Base-by-base conservation (phyloP, 129 eudicot genomes). In the Arctium minus region DNA sequence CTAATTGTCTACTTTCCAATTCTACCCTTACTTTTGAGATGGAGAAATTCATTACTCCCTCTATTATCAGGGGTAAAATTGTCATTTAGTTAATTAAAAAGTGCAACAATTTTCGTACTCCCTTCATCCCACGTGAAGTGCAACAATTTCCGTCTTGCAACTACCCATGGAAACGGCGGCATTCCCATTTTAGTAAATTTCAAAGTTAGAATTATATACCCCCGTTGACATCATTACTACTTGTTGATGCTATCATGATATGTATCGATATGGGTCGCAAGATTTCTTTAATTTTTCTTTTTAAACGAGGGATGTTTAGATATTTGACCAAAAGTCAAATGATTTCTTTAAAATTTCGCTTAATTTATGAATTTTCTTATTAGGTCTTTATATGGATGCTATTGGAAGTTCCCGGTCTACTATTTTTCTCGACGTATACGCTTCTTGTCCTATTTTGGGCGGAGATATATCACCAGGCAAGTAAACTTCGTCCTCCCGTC, bases 391-490 rank as follows among this genome's bases (percentile, higher is more conserved):
- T 85, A 6, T 86, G 85, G 89, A 76, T 89, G 73, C 77, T 91
- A 44, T 68, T 94, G 89, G 98, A 94, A 82, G 87, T 92, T 76
- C 98, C 97, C 2, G 96, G 96, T 29, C 80, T 94, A 48, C 87
- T 94, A 15, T 94, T 94, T 82, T 94, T 94, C 82, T 92, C 98
- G 4, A 92, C 98, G 17, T 94, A 92, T 80, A 90, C 97, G 72
- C 97, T 94, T 68, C 97, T 94, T 82, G 98, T 94, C 84, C 90
- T 94, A 72, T 94, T 94, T 76, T 94, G 98, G 98, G 98, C 98
- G 6, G 98, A 92, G 86, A 94, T 94, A 65, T 94, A 89, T 89
- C 96, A 94, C 87, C 98, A 91, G 96, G 98, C 84, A 82, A 60
- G 83, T 83, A 15, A 60, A 70, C 29, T 76, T 70, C 32, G 35